phyloP scores from a whole-genome alignment of 2,329 filamentous ascomycete genomes.

The Beauveria caledonica region DNA sequence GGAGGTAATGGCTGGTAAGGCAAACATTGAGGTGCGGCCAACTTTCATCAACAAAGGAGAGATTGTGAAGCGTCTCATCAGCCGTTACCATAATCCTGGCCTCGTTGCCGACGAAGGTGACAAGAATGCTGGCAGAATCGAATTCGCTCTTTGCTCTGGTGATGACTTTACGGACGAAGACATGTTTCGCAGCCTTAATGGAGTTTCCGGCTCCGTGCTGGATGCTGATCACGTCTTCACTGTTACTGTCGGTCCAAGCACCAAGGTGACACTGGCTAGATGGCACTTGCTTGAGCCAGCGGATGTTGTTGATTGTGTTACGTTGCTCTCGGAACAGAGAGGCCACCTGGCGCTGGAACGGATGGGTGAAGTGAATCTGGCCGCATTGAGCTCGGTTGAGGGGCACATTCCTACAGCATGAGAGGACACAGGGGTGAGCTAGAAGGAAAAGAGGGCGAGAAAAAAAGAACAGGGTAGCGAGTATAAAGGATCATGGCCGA shows the following conservation, averaged over 20 bases:
- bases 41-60: slow-evolving; percentile 98
- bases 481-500: background rate
- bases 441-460: background rate
- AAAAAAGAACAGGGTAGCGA: background rate
- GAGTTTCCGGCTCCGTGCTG: slow-evolving; percentile 44
- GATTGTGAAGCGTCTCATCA: slow-evolving; percentile 77
- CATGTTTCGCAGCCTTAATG: slow-evolving; percentile 78
- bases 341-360: slow-evolving; percentile 27
- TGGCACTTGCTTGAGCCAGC: slow-evolving; percentile 85
- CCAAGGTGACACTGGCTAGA: slow-evolving; percentile 81
- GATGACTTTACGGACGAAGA: slow-evolving; percentile 98
- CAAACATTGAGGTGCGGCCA: slow-evolving; percentile 92
- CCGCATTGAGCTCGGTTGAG: slow-evolving; percentile 44
- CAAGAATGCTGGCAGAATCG: slow-evolving; percentile 46
- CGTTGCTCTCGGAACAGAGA: slow-evolving; percentile 45
- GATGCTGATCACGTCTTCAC: slow-evolving; percentile 67
- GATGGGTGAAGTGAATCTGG: slow-evolving; percentile 47
- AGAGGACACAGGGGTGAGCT: background rate
- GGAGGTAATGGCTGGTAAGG: slow-evolving; percentile 94
- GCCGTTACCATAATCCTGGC: slow-evolving; percentile 54
- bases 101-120: slow-evolving; percentile 37
- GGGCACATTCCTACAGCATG: slow-evolving; percentile 36
- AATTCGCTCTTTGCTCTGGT: slow-evolving; percentile 84
- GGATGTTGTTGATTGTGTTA: slow-evolving; percentile 69
- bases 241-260: slow-evolving; percentile 84